Base-by-base conservation (phyloP, 2,329 filamentous ascomycete genomes). In the Colletotrichum siamense region DNA sequence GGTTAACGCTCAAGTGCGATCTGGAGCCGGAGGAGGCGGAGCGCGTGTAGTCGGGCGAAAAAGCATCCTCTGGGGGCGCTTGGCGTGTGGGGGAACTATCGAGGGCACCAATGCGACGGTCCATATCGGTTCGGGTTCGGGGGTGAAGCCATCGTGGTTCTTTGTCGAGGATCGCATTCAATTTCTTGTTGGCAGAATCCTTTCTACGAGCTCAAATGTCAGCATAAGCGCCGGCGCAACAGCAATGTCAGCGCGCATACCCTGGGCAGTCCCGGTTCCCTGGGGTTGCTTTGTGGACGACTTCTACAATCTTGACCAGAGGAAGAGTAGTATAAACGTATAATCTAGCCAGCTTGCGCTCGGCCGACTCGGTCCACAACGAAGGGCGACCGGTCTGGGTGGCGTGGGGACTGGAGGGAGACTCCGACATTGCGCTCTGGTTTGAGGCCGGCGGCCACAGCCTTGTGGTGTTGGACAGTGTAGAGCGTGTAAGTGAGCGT, bases 121-220 rank as follows among this genome's bases (percentile, higher is more conserved):
- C 83, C 87, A 91, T 90, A 68, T 92, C 90, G 22, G 86, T 84
- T 13, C 87, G 84, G 44, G 84, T 87, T 75, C 86, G 87, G 2
- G 91, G 90, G 24, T 89, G 88, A 66, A 92, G 84, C 86, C 90
- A 91, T 80, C 91, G 87, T 34, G 90, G 89, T 49, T 92, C 89
- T 77, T 92, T 91, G 77, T 91, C 90, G 36, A 92, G 86, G 77
- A 91, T 87, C 9, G 85, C 84, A 70, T 89, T 89, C 78, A 92
- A 87, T 26, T 89, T 91, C 83, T 92, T 92, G 79, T 91, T 90
- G 39, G 89, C 90, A 32, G 91, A 91, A 79, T 92, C 90, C 79
- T 88, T 88, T 49, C 90, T 91, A 73, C 74, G 0, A 55, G 52
- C 16, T 59, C 78, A 70, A 76, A 75, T 65, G 64, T 79, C 73